Conservation (phyloP, 345 rosid species). For the Citropsis articulata region DNA sequence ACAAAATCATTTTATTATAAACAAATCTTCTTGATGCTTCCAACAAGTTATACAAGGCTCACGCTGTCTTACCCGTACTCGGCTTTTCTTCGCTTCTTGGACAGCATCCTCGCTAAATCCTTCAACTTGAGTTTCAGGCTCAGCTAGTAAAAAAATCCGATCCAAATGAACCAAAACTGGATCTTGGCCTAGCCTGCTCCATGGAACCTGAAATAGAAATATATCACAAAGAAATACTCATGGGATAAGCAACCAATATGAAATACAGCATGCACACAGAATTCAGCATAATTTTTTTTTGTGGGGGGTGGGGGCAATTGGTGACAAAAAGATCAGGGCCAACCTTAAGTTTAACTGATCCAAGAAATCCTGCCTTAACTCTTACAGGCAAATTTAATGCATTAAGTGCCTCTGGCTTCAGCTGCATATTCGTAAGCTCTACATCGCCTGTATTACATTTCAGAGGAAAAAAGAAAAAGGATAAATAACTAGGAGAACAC, state of each 20-base stretch:
- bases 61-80: slow-evolving; percentile 66
- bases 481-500: background rate
- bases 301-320: background rate
- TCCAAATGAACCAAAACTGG: slow-evolving; percentile 90
- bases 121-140: slow-evolving; percentile 82
- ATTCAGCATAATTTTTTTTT: background rate
- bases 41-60: slow-evolving; percentile 15
- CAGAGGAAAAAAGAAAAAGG: background rate
- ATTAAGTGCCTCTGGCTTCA: slow-evolving; percentile 97
- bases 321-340: slow-evolving; percentile 4
- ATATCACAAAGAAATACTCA: slow-evolving; percentile 4
- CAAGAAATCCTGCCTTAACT: slow-evolving; percentile 99
- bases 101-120: slow-evolving; percentile 78
- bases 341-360: slow-evolving; percentile 97
- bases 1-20: slow-evolving; percentile 20
- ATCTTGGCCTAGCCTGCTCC: slow-evolving; percentile 99
- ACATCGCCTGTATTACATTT: slow-evolving; percentile 67
- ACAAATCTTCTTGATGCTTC: background rate
- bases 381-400: slow-evolving; percentile 93
- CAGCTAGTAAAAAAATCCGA: slow-evolving; percentile 81
- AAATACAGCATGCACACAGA: background rate
- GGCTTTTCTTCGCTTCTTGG: slow-evolving; percentile 82
- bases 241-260: background rate
- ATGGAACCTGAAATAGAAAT: slow-evolving; percentile 69
- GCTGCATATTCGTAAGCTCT: slow-evolving; percentile 92